Base-by-base conservation (phyloP, 352 stramenopile species). In the Halophytophthora polymorphica region DNA sequence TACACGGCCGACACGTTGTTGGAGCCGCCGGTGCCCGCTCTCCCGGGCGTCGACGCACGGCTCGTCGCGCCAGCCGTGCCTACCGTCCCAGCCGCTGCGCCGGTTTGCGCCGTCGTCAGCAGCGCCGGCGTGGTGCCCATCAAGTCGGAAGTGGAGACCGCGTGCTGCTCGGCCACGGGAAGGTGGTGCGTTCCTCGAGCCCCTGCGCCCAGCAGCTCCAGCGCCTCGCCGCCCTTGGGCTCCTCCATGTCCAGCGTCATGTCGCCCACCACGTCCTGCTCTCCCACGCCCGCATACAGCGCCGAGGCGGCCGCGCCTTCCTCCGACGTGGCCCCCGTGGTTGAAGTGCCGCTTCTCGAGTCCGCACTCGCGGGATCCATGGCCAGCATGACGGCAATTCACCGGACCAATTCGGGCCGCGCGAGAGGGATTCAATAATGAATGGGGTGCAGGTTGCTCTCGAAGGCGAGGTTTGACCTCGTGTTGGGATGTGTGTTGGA, bases 1-100 rank as follows among this genome's bases (percentile, higher is more conserved):
- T 91, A 89, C 34, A 91, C 80, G 2, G 80, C 80, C 36, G 80
- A 91, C n/a, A 74, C 61, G 50, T 58, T 70, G 45, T 28, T 43
- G 45, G 31, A 50, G 29, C 19, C 14, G 44, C 18, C 12, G 11
- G 33, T 6, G 11, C 33, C 3, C 13, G 11, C 33, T 14, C 33
- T 17, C 5, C 33, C 33, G 13, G 11, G 3, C 11, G 33, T 17
- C 33, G 33, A 38, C 11, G 33, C 33, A 2, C 11, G 11, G 11
- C 11, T 14, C 33, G 33, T 17, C 15, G 33, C 33, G 15, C 33
- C 3, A 17, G 3, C 29, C 6, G 6, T 38, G 13, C 33, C 13
- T 14, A 14, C 33, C 11, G 11, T 38, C 11, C 6, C 33, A 38
- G 33, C 33, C 11, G 33, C 13, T 6, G 11, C 13, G 33, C 11